Percentiles rank a stretch among this genome's conserved stretches.
Conservation (phyloP, 1,139 yeast genomes). For the Suhomyces atakaporum region DNA sequence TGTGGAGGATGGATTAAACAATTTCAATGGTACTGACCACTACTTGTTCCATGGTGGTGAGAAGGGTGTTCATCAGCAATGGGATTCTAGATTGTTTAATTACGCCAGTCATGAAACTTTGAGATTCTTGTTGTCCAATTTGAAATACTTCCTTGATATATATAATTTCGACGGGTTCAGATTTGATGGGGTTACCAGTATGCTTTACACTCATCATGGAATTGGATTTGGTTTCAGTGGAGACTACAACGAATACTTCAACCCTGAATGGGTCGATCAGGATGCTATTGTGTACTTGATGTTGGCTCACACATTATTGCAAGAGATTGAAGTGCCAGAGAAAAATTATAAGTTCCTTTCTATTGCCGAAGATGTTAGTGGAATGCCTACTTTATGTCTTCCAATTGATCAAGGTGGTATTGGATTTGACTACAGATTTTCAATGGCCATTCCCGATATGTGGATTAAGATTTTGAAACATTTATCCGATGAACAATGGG, state of each 20-base stretch:
- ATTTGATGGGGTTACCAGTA: constrained; percentile 94
- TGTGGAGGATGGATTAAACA: constrained; percentile 89
- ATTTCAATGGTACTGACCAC: constrained; percentile 94
- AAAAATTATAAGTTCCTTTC: constrained; percentile 59
- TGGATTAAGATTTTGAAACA: constrained; percentile 95
- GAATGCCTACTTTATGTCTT: constrained; percentile 92
- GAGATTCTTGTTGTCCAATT: constrained; percentile 82
- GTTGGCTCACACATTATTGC: constrained; percentile 80
- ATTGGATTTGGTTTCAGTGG: constrained; percentile 89
- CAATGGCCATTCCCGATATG: constrained; percentile 99
- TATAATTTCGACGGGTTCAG: constrained; percentile 93
- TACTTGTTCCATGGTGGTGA: constrained; percentile 89
- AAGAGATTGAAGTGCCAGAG: constrained; percentile 43
- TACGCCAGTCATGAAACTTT: constrained; percentile 90
- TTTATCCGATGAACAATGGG: constrained; percentile 86
- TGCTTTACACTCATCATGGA: constrained; percentile 92
- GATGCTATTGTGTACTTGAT: constrained; percentile 87
- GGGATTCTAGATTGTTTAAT: constrained; percentile 95
- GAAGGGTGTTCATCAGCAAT: constrained; percentile 83
- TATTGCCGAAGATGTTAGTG: constrained; percentile 96
- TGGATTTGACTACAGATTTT: constrained; percentile 89
- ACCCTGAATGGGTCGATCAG: constrained; percentile 76
- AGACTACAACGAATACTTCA: constrained; percentile 87
- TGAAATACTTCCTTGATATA: constrained; percentile 80
- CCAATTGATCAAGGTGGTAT: constrained; percentile 78